Conservation (phyloP, 2,329 filamentous ascomycete species). For the Mycogone perniciosa region DNA sequence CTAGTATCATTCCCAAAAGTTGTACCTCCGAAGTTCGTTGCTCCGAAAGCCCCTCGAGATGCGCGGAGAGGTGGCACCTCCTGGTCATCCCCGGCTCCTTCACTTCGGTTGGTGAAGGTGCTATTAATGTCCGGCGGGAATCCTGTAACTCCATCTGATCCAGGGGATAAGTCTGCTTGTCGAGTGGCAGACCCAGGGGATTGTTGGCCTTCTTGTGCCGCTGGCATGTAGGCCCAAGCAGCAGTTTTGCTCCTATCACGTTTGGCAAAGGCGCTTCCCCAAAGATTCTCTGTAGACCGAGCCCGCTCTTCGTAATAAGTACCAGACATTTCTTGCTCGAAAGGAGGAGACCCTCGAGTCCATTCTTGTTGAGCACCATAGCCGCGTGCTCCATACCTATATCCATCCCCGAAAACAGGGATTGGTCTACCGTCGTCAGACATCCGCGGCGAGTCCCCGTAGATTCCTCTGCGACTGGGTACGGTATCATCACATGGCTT, state of each 20-base stretch:
- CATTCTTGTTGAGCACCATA: not conserved
- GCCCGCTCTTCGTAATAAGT: too few species aligned
- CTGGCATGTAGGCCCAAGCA: not conserved
- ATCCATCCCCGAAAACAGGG: not conserved
- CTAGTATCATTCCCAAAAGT: not conserved
- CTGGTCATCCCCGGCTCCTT: not conserved
- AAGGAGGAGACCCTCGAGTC: not conserved
- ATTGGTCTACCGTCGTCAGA: not conserved
- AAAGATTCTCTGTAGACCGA: not conserved
- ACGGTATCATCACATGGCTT: constrained; percentile 5
- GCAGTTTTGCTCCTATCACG: not conserved
- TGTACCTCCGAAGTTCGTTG: not conserved
- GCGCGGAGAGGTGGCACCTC: not conserved
- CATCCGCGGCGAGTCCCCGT: constrained; percentile 5
- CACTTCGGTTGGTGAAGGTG: not conserved
- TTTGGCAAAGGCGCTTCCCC: constrained; percentile 4
- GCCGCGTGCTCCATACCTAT: not conserved
- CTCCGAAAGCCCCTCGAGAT: not conserved
- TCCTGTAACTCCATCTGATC: not conserved
- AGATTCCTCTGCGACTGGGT: constrained; percentile 3
- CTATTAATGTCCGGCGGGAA: not conserved
- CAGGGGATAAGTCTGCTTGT: not conserved
- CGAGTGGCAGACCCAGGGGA: not conserved
- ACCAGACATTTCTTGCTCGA: not conserved
- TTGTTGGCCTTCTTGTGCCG: not conserved